These are phyloP conservation scores for Moricandia arvensis DNA, from an alignment of 345 rosid species.

Conservation along the genomic window DNA sequence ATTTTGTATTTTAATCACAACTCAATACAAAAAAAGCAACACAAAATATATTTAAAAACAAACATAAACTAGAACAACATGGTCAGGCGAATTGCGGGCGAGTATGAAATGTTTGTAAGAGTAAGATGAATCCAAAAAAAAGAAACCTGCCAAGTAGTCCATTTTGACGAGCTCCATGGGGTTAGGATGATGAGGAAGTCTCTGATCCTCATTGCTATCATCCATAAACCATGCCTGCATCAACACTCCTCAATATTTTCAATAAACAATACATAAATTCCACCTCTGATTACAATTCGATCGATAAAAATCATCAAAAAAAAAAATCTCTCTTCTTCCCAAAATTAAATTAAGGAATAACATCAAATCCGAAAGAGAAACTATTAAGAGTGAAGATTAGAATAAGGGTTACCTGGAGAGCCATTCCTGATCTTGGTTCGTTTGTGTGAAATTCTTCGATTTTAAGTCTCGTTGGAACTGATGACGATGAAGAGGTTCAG, in stretches of 20 bases:
- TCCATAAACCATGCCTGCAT: conserved; percentile 45
- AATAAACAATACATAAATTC: too few species aligned
- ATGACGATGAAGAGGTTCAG: not conserved
- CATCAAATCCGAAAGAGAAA: too few species aligned
- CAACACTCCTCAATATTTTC: not conserved
- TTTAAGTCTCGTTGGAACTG: not conserved
- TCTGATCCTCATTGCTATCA: conserved; percentile 37
- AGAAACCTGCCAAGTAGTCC: conserved; percentile 33
- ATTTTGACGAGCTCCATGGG: conserved; percentile 27
- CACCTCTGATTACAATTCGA: not conserved
- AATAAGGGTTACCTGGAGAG: conserved; percentile 21
- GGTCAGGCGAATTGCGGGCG: too few species aligned
- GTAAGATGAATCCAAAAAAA: not conserved
- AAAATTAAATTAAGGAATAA: too few species aligned
- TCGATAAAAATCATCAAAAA: not conserved
- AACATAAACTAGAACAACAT: too few species aligned
- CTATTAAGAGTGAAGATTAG: not conserved
- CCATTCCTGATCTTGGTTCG: conserved; percentile 26
- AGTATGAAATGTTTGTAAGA: not conserved
- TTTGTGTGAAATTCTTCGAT: not conserved
- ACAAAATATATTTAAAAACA: too few species aligned
- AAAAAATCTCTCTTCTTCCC: not conserved
- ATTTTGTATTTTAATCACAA: not conserved
- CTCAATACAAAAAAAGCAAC: not conserved
- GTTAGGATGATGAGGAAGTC: conserved; percentile 38